phyloP scores from a whole-genome alignment of 768 basidiomycete species.

The Psilocybe azurescens region DNA sequence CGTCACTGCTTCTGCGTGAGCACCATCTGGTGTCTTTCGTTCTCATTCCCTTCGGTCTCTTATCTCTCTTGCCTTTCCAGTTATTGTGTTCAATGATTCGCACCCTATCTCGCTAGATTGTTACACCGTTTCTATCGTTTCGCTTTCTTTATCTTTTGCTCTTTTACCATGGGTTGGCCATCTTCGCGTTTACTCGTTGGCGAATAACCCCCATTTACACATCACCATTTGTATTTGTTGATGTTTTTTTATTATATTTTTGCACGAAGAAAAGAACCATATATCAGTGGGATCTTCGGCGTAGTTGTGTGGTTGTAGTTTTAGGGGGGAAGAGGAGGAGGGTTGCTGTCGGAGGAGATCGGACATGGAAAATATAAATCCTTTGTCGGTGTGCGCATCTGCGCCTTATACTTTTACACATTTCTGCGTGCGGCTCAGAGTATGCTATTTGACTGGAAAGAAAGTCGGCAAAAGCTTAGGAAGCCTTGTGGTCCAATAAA shows the following conservation, averaged over 20 bases:
- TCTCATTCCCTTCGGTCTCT: background rate
- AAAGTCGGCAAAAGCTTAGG: too few relatives aligned
- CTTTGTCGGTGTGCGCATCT: background rate
- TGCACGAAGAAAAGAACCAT: background rate
- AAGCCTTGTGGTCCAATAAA: too few relatives aligned
- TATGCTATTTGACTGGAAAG: too few relatives aligned
- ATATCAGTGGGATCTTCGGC: background rate
- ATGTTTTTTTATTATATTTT: background rate
- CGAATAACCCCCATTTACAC: background rate
- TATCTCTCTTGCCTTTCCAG: background rate
- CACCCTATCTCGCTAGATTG: background rate
- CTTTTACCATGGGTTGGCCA: background rate
- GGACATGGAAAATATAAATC: background rate
- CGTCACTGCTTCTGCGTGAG: slow-evolving; percentile 26
- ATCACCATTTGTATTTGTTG: background rate
- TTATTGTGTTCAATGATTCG: background rate
- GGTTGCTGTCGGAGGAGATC: background rate
- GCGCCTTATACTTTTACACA: background rate
- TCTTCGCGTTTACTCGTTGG: background rate
- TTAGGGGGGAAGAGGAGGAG: background rate
- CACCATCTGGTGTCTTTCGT: background rate
- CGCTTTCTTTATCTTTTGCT: background rate
- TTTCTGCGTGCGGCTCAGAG: background rate
- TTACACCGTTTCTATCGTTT: background rate
- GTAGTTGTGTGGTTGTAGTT: background rate